phyloP scores from a whole-genome alignment of 2,329 filamentous ascomycete species.

The Paracoccidioides lutzii region DNA sequence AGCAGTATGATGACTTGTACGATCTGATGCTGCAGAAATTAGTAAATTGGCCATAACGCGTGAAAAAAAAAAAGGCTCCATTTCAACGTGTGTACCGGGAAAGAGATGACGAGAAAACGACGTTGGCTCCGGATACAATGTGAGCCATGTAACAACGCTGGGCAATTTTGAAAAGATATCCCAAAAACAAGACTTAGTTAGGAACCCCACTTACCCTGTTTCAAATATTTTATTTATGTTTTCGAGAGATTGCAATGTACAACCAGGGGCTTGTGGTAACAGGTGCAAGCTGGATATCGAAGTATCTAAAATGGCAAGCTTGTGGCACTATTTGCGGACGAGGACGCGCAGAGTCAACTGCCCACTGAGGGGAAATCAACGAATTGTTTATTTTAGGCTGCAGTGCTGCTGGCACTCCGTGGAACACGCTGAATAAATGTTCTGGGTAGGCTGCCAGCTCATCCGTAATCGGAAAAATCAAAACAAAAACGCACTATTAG shows the following conservation, averaged over 20 bases:
- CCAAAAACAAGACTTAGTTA: neutral
- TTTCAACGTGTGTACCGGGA: neutral
- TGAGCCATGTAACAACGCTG: too few relatives aligned
- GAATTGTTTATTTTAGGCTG: neutral
- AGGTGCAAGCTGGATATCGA: neutral
- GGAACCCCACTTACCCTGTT: neutral
- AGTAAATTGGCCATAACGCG: neutral
- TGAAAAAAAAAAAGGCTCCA: neutral
- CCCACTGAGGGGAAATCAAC: too few relatives aligned
- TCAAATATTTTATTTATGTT: neutral
- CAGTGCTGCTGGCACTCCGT: neutral
- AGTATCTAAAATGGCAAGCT: neutral
- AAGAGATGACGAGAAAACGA: too few relatives aligned
- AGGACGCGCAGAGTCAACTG: too few relatives aligned
- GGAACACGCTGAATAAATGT: neutral
- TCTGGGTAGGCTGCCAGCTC: neutral
- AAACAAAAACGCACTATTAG: neutral
- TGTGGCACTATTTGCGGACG: too few relatives aligned
- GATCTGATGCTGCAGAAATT: neutral
- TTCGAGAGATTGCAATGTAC: neutral
- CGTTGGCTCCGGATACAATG: too few relatives aligned
- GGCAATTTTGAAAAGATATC: too few relatives aligned
- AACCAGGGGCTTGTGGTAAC: neutral
- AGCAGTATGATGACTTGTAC: neutral
- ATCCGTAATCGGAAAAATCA: neutral